Evolutionary conservation across 192 early-diverging fungal species (phyloP).

Genomic region (Martensiomyces pterosporus): DNA sequence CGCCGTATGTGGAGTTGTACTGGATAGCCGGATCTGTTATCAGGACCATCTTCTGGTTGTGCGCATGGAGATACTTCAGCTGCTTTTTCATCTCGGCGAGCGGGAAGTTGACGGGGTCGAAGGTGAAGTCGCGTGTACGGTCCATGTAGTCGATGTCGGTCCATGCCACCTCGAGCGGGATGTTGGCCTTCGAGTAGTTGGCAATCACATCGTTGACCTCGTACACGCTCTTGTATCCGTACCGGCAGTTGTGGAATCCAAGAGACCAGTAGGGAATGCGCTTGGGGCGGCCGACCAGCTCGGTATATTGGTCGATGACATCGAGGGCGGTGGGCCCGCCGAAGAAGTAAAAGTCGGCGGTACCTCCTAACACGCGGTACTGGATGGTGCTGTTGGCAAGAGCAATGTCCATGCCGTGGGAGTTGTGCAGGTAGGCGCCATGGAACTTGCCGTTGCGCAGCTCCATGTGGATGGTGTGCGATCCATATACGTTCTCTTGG

Average conservation of each 20-base stretch:
- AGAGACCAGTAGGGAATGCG: conserved; percentile 61
- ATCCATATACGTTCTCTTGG: conserved; percentile 60
- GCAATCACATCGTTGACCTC: conserved; percentile 54
- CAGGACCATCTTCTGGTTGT: conserved; percentile 55
- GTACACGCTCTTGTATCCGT: conserved; percentile 56
- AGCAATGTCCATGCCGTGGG: conserved; percentile 68
- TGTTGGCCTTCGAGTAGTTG: conserved; percentile 51
- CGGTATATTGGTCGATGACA: conserved; percentile 55
- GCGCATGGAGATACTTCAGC: conserved; percentile 42
- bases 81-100: conserved; percentile 46
- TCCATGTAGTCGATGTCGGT: conserved; percentile 76
- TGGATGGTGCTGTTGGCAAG: conserved; percentile 49
- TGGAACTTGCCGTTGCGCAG: conserved; percentile 53
- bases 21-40: conserved; percentile 66
- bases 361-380: conserved; percentile 64
- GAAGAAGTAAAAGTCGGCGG: conserved; percentile 62
- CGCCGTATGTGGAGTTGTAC: conserved; percentile 43
- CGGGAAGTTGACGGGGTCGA: conserved; percentile 55
- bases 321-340: conserved; percentile 48
- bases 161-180: conserved; percentile 64
- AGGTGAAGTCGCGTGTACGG: conserved; percentile 56
- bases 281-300: conserved; percentile 59
- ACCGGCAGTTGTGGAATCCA: conserved; percentile 63
- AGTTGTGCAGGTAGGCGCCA: conserved; percentile 55
- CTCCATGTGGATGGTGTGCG: conserved; percentile 63